Base-by-base conservation (phyloP, 352 stramenopile genomes). In the Phytopythium boreale region DNA sequence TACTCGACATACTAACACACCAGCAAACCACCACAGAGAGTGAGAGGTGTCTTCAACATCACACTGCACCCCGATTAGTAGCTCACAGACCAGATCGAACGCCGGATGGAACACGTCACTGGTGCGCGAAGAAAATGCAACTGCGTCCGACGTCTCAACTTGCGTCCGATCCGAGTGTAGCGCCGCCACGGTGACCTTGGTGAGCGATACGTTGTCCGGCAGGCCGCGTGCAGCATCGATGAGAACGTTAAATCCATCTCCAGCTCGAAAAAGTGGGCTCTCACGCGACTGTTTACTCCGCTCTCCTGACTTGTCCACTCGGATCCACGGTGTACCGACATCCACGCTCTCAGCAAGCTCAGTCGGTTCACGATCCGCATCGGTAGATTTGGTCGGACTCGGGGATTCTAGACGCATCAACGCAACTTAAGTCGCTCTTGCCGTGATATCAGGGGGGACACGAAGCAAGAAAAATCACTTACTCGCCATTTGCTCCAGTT, bases 241-340 rank as follows among this genome's bases (percentile, higher is more conserved):
- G 46, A 82, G 90, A 9, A 97, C 69, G 51, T 97, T 77, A 49
- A 97, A 90, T 0, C 79, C 89, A 56, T 97, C 89, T 1, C 76
- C 82, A 39, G 68, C 46, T 9, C 82, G 67, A 52, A 95, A 95
- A 2, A 71, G 27, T n/a, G 44, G 66, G 20, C 61, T 61, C n/a
- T 67, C 49, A n/a, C 72, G 44, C 2, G 71, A 17, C 14, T 62
- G 69, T 12, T 71, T 55, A 34, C 68, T 62, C 0, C 71, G 58
- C 59, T 87, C 77, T 0, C 58, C 11, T 12, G 41, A 56, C 3
- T 82, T 72, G 53, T 88, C 80, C n/a, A 84, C 69, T 39, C 56
- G 56, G 19, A 85, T 69, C 77, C 75, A 83, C 41, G 70, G 49
- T 27, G 49, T 29, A 26, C 72, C 50, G 9, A 26, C n/a, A 15